Percentiles rank a stretch among this genome's conserved stretches.
Evolutionary conservation across 1,284 basidiomycete species (phyloP).

Genomic region (Sporisorium iseilematis-ciliati): DNA sequence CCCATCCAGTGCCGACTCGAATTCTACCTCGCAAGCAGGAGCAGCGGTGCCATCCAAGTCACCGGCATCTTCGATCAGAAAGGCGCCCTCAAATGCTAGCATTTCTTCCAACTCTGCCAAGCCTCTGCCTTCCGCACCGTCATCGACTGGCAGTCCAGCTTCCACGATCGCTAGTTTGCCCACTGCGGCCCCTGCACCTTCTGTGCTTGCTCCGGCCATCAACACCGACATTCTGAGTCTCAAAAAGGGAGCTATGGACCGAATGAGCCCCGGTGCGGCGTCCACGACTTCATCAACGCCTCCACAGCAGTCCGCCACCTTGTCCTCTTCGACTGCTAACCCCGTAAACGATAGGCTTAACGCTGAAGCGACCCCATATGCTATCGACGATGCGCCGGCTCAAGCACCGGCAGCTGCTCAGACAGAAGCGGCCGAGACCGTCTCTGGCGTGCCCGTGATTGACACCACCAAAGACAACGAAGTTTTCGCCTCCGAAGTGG

Average conservation of each 20-base stretch:
- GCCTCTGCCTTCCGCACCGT: conserved; percentile 16
- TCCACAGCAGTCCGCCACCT: neutral
- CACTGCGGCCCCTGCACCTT: conserved; percentile 1
- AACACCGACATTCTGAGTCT: conserved; percentile 21
- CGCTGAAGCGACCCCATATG: conserved; percentile 8
- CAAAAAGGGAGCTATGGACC: conserved; percentile 21
- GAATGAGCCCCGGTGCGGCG: neutral
- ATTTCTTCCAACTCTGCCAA: conserved; percentile 21
- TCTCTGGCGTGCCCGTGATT: neutral
- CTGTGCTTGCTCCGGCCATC: conserved; percentile 24
- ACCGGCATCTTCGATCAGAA: conserved; percentile 21
- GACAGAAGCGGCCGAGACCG: neutral
- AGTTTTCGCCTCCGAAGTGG: conserved; percentile 21
- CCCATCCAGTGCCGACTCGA: conserved; percentile 12
- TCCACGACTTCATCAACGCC: neutral
- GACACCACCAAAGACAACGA: neutral
- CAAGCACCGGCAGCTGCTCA: neutral
- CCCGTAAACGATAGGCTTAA: neutral
- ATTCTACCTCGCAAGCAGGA: neutral
- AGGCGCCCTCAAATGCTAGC: conserved; percentile 32
- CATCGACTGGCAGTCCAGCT: conserved; percentile 14
- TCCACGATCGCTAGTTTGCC: conserved; percentile 10
- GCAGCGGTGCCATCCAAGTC: neutral
- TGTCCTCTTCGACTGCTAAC: neutral
- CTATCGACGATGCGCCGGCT: neutral